A percentile compares a stretch with the other conserved stretches of the same genome.
These are phyloP conservation scores for Cladosporium colombiae DNA, from an alignment of 2,329 filamentous ascomycete genomes.

Conservation along the genomic window DNA sequence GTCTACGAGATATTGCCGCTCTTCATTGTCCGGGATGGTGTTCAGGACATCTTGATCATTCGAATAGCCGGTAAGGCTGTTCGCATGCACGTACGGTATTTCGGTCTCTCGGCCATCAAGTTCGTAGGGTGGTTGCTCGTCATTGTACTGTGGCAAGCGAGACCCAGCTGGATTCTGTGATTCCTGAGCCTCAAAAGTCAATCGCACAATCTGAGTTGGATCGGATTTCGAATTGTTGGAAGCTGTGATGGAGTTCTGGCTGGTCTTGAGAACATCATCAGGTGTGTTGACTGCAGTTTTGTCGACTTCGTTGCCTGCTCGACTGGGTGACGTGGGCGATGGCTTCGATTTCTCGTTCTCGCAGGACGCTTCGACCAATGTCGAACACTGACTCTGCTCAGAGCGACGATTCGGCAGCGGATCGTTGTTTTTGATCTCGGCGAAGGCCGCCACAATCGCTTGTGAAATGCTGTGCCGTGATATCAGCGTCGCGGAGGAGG, in stretches of 20 bases:
- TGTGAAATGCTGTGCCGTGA: background rate
- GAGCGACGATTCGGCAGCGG: background rate
- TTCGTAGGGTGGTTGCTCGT: slow-evolving; percentile 21
- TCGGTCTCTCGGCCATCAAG: slow-evolving; percentile 26
- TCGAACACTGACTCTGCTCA: background rate
- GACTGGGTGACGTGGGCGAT: too few relatives aligned
- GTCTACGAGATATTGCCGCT: slow-evolving; percentile 20
- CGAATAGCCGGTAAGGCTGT: slow-evolving; percentile 31
- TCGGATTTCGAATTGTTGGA: background rate
- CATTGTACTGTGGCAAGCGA: background rate
- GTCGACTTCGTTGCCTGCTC: background rate
- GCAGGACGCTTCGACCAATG: too few relatives aligned
- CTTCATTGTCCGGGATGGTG: slow-evolving; percentile 15
- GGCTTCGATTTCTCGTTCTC: background rate
- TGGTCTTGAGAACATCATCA: background rate
- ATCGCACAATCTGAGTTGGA: background rate
- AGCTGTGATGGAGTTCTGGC: background rate
- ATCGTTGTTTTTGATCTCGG: too few relatives aligned
- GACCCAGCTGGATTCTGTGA: background rate
- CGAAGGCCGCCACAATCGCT: background rate
- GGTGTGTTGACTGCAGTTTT: background rate
- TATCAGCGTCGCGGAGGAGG: background rate
- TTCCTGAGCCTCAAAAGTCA: background rate
- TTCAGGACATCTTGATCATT: slow-evolving; percentile 24
- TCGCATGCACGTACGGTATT: slow-evolving; percentile 32